Base-by-base conservation (phyloP, 441 rosid species). In the Populus trichocarpa region DNA sequence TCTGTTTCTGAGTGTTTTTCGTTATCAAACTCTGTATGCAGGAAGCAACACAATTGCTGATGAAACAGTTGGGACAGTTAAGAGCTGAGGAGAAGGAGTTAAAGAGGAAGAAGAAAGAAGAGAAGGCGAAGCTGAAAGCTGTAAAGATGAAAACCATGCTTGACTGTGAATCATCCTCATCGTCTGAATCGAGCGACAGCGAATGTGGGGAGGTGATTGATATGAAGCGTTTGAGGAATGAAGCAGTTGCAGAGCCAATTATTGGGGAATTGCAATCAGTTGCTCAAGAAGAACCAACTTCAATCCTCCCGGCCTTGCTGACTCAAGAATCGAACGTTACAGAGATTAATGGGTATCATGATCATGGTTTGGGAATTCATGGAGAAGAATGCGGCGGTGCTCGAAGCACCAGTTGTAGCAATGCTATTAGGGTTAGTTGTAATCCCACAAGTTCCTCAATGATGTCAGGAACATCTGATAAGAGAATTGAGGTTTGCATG, bases 401-500 rank as follows among this genome's bases (percentile, higher is more conserved):
- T 38, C 36, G 50, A 53, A 68, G 67, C 26, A 61, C 63, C 57
- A 64, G 36, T 46, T 42, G 33, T 11, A 46, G 68, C 61, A 42
- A 57, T 33, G 8, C 40, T 50, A 6, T 8, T 30, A 6, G 14
- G 32, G 76, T 20, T 22, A 57, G 66, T 13, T 5, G 61, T 40
- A 68, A 22, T 35, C 50, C 16, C 14, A 42, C 72, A 35, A 50
- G 71, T 22, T 66, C 25, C 38, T 32, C 20, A 6, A 38, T 26
- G 71, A 70, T 42, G 4, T 2, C 22, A 20, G 25, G n/a, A 71
- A 9, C 40, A 30, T 25, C 70, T 12, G 61, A 67, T 30, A 85
- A 80, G 74, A 83, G 85, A 76, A 77, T 93, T 7, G 97, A 93
- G 80, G 90, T 93, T 26, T 92, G 97, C 78, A 90, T 90, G 98